Conservation (phyloP, 2,329 filamentous ascomycete species). For the Emmonsia crescens region DNA sequence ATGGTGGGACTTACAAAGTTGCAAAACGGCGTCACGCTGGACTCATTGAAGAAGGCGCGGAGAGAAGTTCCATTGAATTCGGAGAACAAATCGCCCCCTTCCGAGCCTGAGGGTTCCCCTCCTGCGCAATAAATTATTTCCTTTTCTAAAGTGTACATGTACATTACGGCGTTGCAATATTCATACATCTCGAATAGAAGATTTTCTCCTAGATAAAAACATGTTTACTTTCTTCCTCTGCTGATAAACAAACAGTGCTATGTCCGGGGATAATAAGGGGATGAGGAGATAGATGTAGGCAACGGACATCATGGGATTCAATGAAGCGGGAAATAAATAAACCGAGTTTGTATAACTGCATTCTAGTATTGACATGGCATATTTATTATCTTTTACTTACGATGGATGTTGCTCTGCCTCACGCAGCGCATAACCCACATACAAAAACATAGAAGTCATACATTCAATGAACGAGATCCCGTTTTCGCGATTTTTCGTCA, state of each 20-base stretch:
- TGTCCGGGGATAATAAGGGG: background rate
- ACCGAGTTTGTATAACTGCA: background rate
- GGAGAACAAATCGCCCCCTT: background rate
- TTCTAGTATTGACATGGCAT: background rate
- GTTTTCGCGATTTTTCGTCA: background rate
- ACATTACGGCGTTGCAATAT: constrained; percentile 5
- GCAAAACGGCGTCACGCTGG: constrained; percentile 65
- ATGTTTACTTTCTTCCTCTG: background rate
- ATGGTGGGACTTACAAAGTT: constrained; percentile 90
- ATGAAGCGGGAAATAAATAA: background rate
- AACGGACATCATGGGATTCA: background rate
- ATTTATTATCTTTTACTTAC: background rate
- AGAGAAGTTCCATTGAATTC: constrained; percentile 45
- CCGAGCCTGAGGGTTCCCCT: background rate
- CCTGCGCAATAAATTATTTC: background rate
- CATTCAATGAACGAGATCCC: background rate
- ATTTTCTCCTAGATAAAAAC: background rate
- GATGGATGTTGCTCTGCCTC: background rate
- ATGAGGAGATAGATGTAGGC: background rate
- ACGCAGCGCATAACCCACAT: background rate
- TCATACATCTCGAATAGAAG: background rate
- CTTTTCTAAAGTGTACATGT: background rate
- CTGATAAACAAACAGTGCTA: background rate
- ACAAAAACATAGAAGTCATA: background rate
- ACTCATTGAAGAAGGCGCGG: constrained; percentile 71